Evolutionary conservation across 768 basidiomycete species (phyloP).

Genomic region (Leccinum longicurvipes): DNA sequence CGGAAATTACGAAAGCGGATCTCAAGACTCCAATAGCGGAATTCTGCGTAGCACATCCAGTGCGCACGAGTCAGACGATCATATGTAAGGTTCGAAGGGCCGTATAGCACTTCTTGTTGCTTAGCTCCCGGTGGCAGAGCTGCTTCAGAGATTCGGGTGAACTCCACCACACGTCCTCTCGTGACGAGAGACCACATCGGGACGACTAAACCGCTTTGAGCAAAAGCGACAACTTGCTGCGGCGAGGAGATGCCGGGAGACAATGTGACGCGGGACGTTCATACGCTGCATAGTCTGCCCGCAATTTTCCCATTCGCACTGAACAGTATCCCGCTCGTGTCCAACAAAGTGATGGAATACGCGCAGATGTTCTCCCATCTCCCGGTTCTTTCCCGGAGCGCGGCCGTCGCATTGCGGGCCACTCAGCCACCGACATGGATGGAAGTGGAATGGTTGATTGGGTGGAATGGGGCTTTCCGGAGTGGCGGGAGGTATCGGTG

Average conservation of each 20-base stretch:
- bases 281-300: conserved; percentile 25
- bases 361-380: conserved; percentile 29
- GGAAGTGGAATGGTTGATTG: conserved; percentile 5
- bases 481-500: conserved; percentile 13
- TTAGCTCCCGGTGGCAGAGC: background rate
- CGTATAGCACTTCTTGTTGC: background rate
- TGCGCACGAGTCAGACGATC: background rate
- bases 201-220: conserved; percentile 22
- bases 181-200: conserved; percentile 27
- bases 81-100: background rate
- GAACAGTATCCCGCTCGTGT: conserved; percentile 25
- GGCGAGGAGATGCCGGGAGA: conserved; percentile 26
- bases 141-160: background rate
- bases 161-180: conserved; percentile 20
- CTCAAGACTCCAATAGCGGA: background rate
- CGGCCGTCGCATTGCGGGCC: conserved; percentile 21
- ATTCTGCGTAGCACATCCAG: background rate
- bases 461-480: conserved; percentile 2
- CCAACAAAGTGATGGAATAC: conserved; percentile 20
- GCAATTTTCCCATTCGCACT: conserved; percentile 25
- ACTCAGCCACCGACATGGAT: conserved; percentile 22
- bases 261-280: conserved; percentile 29
- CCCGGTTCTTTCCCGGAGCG: conserved; percentile 29
- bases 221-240: conserved; percentile 24
- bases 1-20: conserved; percentile 4